Percentiles rank a stretch among this genome's conserved stretches.
phyloP scores from a whole-genome alignment of 2,329 filamentous ascomycete genomes.

The Ophiostoma ips region DNA sequence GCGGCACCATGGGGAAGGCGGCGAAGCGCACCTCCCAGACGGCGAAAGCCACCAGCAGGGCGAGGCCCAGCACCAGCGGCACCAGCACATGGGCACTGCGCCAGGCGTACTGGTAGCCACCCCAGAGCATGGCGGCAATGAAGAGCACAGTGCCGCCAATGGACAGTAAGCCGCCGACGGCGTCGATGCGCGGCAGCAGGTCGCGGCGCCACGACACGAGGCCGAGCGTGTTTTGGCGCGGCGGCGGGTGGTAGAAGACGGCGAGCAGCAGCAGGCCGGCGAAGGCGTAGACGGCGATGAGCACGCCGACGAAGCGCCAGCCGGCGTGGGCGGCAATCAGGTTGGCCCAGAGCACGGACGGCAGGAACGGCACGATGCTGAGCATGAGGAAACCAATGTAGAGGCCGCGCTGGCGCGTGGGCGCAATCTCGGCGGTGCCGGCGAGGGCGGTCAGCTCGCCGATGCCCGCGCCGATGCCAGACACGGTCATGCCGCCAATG shows the following conservation, averaged over 20 bases:
- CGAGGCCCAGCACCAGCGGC: constrained; percentile 35
- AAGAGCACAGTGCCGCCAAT: constrained; percentile 36
- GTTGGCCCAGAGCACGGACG: constrained; percentile 48
- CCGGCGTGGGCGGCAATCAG: constrained; percentile 30
- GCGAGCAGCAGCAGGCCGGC: constrained; percentile 36
- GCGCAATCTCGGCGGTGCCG: constrained; percentile 53
- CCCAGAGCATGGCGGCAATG: constrained; percentile 32
- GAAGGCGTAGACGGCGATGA: constrained; percentile 37
- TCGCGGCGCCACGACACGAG: constrained; percentile 23
- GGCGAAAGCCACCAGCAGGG: constrained; percentile 34
- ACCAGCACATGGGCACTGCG: constrained; percentile 29
- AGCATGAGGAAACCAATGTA: constrained; percentile 48
- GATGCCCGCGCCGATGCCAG: constrained; percentile 51
- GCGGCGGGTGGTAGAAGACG: constrained; percentile 40
- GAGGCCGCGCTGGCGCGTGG: constrained; percentile 47
- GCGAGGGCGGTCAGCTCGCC: constrained; percentile 56
- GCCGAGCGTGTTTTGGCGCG: constrained; percentile 27
- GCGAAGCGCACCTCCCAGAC: constrained; percentile 45
- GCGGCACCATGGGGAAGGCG: constrained; percentile 41
- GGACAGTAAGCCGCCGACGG: constrained; percentile 34
- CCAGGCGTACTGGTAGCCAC: constrained; percentile 26
- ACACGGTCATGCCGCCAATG: constrained; percentile 40
- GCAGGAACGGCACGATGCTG: constrained; percentile 48
- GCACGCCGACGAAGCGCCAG: constrained; percentile 41
- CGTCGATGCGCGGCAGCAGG: constrained; percentile 33